phyloP scores from a whole-genome alignment of 2,329 filamentous ascomycete species.

The Cladosporium cucumerinum region DNA sequence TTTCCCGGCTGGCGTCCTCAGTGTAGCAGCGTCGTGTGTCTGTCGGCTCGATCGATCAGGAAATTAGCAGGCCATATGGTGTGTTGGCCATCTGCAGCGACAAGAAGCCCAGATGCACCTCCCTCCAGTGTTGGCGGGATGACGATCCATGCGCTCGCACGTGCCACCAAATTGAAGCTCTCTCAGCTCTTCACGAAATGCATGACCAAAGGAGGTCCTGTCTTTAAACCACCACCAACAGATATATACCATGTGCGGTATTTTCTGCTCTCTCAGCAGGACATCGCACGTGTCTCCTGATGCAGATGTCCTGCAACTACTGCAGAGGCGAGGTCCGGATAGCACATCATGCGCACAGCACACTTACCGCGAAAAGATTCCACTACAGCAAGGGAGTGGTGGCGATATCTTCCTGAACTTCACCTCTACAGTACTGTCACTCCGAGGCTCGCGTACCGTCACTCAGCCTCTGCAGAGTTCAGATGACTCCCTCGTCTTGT shows the following conservation, averaged over 20 bases:
- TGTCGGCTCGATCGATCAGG: neutral
- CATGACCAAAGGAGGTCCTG: no score
- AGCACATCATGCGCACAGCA: slow-evolving; percentile 15
- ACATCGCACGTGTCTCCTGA: slow-evolving; percentile 23
- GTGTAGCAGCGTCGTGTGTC: neutral
- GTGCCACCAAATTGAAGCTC: slow-evolving; percentile 3
- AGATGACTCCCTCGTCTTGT: slow-evolving; percentile 63
- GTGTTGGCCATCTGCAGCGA: neutral
- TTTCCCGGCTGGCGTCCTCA: neutral
- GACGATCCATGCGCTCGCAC: slow-evolving; percentile 13
- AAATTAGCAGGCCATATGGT: neutral
- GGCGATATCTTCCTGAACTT: slow-evolving; percentile 55
- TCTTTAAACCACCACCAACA: no score
- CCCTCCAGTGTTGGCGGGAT: slow-evolving; percentile 9
- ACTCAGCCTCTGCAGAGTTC: slow-evolving; percentile 67
- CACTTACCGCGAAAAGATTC: neutral
- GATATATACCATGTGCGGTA: slow-evolving; percentile 33
- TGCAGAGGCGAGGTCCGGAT: slow-evolving; percentile 33
- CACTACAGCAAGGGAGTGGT: slow-evolving; percentile 4
- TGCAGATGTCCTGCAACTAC: slow-evolving; percentile 21
- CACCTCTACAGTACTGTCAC: slow-evolving; percentile 80
- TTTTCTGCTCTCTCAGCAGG: slow-evolving; percentile 34
- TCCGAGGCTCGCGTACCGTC: slow-evolving; percentile 72
- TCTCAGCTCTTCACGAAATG: neutral
- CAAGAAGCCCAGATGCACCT: slow-evolving; percentile 3